Conservation (phyloP, 2,329 filamentous ascomycete species). For the Aureobasidium sp. region DNA sequence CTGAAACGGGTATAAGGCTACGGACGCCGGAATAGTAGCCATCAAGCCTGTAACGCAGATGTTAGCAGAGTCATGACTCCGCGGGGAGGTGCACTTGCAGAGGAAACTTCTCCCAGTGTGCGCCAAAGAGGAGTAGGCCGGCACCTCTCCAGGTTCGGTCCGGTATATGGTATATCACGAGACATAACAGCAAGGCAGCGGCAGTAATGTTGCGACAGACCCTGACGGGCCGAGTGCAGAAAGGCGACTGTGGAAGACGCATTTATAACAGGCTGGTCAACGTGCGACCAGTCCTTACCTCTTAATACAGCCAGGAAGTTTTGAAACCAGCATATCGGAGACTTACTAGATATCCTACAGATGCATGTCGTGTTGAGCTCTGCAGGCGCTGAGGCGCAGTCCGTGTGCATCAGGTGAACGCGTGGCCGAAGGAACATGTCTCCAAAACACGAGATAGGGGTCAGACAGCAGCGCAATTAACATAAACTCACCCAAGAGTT, state of each 20-base stretch:
- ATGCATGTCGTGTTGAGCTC: not conserved
- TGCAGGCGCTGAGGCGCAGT: not conserved
- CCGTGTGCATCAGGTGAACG: not conserved
- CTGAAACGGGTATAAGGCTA: not conserved
- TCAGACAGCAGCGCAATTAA: not conserved
- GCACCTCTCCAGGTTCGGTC: not conserved
- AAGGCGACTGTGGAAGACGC: not conserved
- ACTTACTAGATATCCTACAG: not conserved
- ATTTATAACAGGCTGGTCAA: not conserved
- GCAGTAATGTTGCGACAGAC: not conserved
- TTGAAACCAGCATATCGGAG: not conserved
- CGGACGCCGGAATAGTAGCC: not conserved
- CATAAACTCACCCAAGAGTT: not conserved
- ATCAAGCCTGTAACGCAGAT: not conserved
- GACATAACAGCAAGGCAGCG: not conserved
- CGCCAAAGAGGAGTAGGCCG: not conserved
- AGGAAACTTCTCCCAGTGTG: not conserved
- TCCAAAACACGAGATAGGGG: not conserved
- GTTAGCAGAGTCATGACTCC: not conserved
- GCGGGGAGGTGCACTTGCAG: not conserved
- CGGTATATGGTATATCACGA: not conserved
- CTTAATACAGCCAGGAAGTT: not conserved
- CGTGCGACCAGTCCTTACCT: not conserved
- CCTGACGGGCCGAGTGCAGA: not conserved
- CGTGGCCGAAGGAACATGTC: not conserved